Base-by-base conservation (phyloP, 768 basidiomycete species). In the Trametes cingulata region DNA sequence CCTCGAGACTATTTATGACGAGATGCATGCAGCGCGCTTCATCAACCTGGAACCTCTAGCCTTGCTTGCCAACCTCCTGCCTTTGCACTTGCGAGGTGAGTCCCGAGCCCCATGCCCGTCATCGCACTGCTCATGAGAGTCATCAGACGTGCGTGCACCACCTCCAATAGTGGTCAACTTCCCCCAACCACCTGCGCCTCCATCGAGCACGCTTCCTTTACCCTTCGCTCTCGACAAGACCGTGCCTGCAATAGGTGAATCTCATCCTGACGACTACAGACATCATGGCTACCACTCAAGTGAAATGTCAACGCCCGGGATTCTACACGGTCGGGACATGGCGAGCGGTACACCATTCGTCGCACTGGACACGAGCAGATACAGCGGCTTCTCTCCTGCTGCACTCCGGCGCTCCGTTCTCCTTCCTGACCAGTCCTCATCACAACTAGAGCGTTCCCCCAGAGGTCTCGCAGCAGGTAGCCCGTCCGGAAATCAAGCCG, bases 21-120 rank as follows among this genome's bases (percentile, higher is more conserved):
- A 86, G 63, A 85, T 87, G 83, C 85, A 90, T 25, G 81, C 81
- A 6, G 76, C 82, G 14, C 75, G 87, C 36, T 90, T 88, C 65
- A 85, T 91, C 66, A 90, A 90, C 68, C 71, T 82, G 2, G 73
- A 82, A 22, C 88, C 89, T 2, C 69, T 90, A 15, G 84, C 86
- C 1, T 64, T 90, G 41, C 72, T 91, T 50, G 74, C 78, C 14
- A 86, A 85, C 62, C 75, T 77, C 8, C 70, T 91, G 17, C 79
- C 81, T 14, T 67, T 83, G 55, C 81, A 88, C 72, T 87, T 91
- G 67, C 80, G 77, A 73, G 85, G 89, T 85, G 59, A 61, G 76
- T 50, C 6, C 10, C 69, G 17, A 37, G 12, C 14, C 19, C 22
- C 22, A 46, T 47, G n/a, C 6, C 27, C 35, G 5, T 37, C 13